These are phyloP conservation scores for Geotrichum macrosporum DNA, from an alignment of 1,139 yeast species.

Conservation along the genomic window DNA sequence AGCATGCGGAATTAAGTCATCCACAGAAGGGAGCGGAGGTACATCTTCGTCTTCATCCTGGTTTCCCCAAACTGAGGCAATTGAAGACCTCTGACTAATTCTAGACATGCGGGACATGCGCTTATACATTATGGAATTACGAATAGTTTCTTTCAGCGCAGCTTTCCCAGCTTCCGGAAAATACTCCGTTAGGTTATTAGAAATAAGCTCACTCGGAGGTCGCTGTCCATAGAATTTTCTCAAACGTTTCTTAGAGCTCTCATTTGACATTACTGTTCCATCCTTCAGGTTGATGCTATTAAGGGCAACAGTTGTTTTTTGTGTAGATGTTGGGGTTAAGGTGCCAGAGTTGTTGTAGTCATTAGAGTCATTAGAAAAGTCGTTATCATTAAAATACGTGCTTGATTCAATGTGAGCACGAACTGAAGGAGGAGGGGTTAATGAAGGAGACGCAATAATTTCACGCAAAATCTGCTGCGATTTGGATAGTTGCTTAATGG, in stretches of 20 bases:
- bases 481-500: slow-evolving; percentile 61
- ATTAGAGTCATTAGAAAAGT: slow-evolving; percentile 9
- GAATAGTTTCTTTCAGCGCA: slow-evolving; percentile 71
- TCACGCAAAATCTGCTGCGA: slow-evolving; percentile 44
- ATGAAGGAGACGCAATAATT: slow-evolving; percentile 10
- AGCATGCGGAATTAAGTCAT: slow-evolving; percentile 13
- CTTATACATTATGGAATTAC: slow-evolving; percentile 76
- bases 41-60: slow-evolving; percentile 31
- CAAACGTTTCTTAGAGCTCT: slow-evolving; percentile 28
- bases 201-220: slow-evolving; percentile 89
- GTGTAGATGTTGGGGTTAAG: slow-evolving; percentile 9
- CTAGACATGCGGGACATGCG: slow-evolving; percentile 47
- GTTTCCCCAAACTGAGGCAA: slow-evolving; percentile 29
- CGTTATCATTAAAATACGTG: not conserved
- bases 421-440: not conserved
- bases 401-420: not conserved
- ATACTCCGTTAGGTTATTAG: slow-evolving; percentile 83
- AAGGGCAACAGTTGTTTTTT: not conserved
- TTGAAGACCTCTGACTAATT: slow-evolving; percentile 34
- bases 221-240: slow-evolving; percentile 70
- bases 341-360: slow-evolving; percentile 22
- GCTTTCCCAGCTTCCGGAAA: slow-evolving; percentile 79
- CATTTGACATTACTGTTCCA: slow-evolving; percentile 3
- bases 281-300: not conserved
- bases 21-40: slow-evolving; percentile 34